Base-by-base conservation (phyloP, 257 asterid species). In the Mentha longifolia region DNA sequence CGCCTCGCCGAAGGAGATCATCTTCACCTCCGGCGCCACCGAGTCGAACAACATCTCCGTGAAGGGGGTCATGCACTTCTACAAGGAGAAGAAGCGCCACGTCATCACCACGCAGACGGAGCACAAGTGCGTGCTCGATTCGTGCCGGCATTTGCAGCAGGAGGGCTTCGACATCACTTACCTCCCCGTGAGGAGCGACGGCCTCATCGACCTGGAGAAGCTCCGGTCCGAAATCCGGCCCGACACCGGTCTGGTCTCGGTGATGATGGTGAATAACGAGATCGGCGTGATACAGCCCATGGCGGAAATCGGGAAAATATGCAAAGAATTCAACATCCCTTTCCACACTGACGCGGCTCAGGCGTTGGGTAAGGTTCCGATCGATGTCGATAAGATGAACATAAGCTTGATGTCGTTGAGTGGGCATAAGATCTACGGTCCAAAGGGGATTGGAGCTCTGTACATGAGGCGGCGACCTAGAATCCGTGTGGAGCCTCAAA, bases 191-290 rank as follows among this genome's bases (percentile, higher is more conserved):
- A 76, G 71, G 63, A 16, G 85, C 11, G 98, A 95, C 1, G 98
- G 99, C 3, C 88, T 92, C 22, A 68, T 95, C 5, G 86, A 88
- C 70, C 66, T 92, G 77, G 89, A 89, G 10, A 81, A 73, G 78
- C 86, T 95, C 49, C 76, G 98, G 57, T 84, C 72, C 6, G 85
- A 90, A 1, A 89, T 95, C 63, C 81, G 98, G 65, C 92, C 96
- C 1, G 97, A 95, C 42, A 95, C 99, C 0, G 99, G 97, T 0
- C 81, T 95, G 51, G 78, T 95, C 14, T 95, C 98, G 3, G 85
- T 92, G 20, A 95, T 95, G 98, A 89, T 95, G 98, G 99, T 95
- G 73, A 95, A 95, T 72, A 95, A 95, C 52, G 99, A 95, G 84
- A 95, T 95, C 9, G 99, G 99, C 13, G 99, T 95, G 39, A 85